Conservation (phyloP, 1,284 basidiomycete genomes). For the Apiotrichum laibachii region DNA sequence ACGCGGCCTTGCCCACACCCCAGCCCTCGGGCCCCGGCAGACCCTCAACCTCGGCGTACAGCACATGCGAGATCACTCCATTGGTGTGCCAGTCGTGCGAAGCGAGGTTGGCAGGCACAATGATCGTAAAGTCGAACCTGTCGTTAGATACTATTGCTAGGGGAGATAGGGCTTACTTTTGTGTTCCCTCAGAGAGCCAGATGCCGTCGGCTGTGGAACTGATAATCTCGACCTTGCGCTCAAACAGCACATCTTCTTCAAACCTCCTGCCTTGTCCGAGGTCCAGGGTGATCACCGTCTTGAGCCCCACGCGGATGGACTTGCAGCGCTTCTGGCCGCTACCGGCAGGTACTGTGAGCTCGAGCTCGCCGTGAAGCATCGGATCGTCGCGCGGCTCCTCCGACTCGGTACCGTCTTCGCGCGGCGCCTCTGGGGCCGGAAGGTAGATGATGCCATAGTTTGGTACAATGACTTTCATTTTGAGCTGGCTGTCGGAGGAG, state of each 20-base stretch:
- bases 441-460: constrained; percentile 20
- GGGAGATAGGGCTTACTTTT: constrained; percentile 18
- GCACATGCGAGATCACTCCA: constrained; percentile 24
- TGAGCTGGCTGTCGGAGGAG: background rate
- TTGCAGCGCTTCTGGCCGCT: constrained; percentile 6
- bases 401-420: background rate
- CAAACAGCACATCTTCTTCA: constrained; percentile 22
- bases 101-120: constrained; percentile 29
- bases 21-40: constrained; percentile 7
- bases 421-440: constrained; percentile 3
- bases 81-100: constrained; percentile 35
- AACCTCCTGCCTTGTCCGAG: constrained; percentile 11
- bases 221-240: constrained; percentile 25
- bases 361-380: constrained; percentile 19
- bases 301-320: constrained; percentile 19
- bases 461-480: constrained; percentile 6
- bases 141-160: background rate
- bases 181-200: constrained; percentile 25
- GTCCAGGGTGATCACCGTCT: constrained; percentile 17
- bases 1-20: background rate
- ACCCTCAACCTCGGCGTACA: constrained; percentile 34
- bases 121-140: constrained; percentile 23
- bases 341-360: constrained; percentile 6
- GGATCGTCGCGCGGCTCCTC: constrained; percentile 15
- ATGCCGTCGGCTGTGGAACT: constrained; percentile 27